Conservation (phyloP, 164 flowering plant species). For the Magnolia officinalis region DNA sequence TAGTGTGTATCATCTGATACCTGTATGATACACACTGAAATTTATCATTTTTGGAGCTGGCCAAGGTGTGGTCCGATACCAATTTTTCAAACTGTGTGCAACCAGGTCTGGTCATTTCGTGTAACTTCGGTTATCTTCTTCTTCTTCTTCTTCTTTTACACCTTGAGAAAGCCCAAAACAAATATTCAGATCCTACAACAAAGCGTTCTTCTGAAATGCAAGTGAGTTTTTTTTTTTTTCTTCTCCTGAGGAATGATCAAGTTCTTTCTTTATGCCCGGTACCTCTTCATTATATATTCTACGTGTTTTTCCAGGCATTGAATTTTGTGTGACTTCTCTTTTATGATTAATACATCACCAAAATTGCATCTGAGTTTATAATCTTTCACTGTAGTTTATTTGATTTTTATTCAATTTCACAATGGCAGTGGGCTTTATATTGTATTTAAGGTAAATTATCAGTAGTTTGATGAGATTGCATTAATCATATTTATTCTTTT, state of each 20-base stretch:
- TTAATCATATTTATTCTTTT: background rate
- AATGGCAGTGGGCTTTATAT: background rate
- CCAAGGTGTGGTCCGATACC: no score
- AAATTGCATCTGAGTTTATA: no score
- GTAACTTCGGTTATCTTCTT: no score
- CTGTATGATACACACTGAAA: no score
- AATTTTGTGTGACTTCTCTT: background rate
- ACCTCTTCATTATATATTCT: background rate
- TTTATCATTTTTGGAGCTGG: no score
- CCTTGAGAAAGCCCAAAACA: conserved; percentile 95
- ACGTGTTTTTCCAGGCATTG: no score
- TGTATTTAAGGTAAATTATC: background rate
- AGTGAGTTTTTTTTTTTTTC: conserved; percentile 44
- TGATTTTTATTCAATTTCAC: background rate
- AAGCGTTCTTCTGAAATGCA: conserved; percentile 87
- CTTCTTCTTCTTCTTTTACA: conserved; percentile 31
- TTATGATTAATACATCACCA: background rate
- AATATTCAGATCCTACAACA: conserved; percentile 98
- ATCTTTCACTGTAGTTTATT: no score
- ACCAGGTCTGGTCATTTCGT: no score
- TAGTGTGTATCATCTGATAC: no score
- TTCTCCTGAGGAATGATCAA: background rate
- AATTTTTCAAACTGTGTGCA: no score
- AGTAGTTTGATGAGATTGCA: background rate
- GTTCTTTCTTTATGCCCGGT: background rate